Base-by-base conservation (phyloP, 208 protist genomes). In the Herpetomonas tarakana region DNA sequence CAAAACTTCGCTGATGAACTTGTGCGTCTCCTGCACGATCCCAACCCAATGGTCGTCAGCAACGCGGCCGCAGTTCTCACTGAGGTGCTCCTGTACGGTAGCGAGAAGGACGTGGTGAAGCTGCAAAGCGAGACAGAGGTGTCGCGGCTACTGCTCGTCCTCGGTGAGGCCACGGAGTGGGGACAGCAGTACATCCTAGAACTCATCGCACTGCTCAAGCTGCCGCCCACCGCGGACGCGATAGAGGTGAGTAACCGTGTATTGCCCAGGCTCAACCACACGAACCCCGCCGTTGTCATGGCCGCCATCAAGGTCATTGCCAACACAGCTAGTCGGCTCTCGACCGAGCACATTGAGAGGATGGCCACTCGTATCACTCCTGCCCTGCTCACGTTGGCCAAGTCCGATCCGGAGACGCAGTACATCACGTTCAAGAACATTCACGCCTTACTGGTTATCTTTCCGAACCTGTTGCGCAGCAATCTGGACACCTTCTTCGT, bases 391-490 rank as follows among this genome's bases (percentile, higher is more conserved):
- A 93, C 89, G 18, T 71, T 97, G 27, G 72, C 82, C 1, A 82
- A 72, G 58, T 54, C 54, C 24, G 87, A 99, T 63, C 88, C 98
- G 22, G 88, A 97, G 71, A 96, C 98, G 27, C 98, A 99, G 78
- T 99, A 99, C 71, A 92, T 99, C 4, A 95, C 98, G 26, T 93
- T 98, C 31, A 90, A 98, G 52, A 99, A 99, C 79, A 99, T 99
- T 69, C 96, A 99, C 71, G 84, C 99, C 2, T 91, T 99, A 56
- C 76, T 99, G 1, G 98, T 99, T 52, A 92, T 98, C 61, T 91
- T 94, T 53, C 98, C 98, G 18, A 85, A 81, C 58, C 78, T 99
- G 25, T 81, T 99, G 30, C 75, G 71, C 25, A 69, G 69, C 24
- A 92, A 84, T 74, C 76, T 94, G 21, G 91, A 97, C 60, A 85